Evolutionary conservation across 805 yeast species (phyloP), one percentile per base, ranked within the genome.

Genomic region (Komagataella mondaviorum): DNA sequence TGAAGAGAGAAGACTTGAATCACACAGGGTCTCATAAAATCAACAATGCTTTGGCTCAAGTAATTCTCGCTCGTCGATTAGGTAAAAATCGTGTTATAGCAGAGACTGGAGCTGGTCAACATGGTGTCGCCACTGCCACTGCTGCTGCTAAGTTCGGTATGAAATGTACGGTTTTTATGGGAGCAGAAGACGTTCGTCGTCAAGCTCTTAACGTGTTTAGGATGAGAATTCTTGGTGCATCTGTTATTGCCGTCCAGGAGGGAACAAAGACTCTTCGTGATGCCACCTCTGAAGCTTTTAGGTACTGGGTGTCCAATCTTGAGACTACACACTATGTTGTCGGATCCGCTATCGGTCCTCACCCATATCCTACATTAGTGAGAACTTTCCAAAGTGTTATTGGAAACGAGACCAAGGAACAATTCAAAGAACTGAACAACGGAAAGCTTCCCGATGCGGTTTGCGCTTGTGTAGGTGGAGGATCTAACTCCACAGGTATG

Each of bases 401-500:
- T 68, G 99, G 99, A 60, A 75, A 81, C 50, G 99, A 93, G 72
- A 87, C 96, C 48, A 89, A 87, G 69, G 83, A 86, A 66, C 96
- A 93, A 71, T 90, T 90, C 71, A 80, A 78, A 57, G 80, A 77
- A 57, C 71, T 84, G 59, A 88, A 87, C 66, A 71, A 79, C 55
- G 96, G 96, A 45, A 83, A 80, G 60, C 75, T 93, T 56, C 99
- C 99, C 48, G 87, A 93, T 62, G 88, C 90, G 17, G 81, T 93
- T 46, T 96, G 93, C 55, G 99, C 99, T 1, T 93, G 99, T 76
- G 99, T 93, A 49, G 99, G 99, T 62, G 99, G 99, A 63, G 99
- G 99, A 52, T 88, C 96, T 17, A 93, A 93, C 76, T 84, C 96
- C 50, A 81, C 95, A 36, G 99, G 99, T 66, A 81, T 91, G 78